Evolutionary conservation across 805 yeast species (phyloP), one percentile per base, ranked within the genome.

Genomic region (Lachancea quebecensis): DNA sequence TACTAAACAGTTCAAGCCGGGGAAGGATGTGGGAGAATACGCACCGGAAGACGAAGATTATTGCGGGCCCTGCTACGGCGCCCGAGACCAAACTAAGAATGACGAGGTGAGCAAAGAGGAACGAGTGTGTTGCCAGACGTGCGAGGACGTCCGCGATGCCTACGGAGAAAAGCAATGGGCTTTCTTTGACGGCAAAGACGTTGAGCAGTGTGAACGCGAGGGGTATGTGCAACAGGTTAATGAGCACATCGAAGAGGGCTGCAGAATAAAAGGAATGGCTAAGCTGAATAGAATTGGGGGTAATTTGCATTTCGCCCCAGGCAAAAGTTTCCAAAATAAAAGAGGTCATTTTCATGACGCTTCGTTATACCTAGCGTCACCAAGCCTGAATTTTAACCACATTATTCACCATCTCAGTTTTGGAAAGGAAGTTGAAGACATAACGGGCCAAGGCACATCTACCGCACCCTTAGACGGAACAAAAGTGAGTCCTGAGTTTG

Each of bases 271-370:
- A 50, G 99, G 99, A 28, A 71, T 75, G 17, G 82, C 95, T 6
- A 70, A 78, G 54, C 78, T 93, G 58, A 86, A 86, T 65, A 79
- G 95, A 67, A 84, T 93, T 37, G 81, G 84, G 17, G 99, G 99
- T 39, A 85, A 87, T 58, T 68, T 93, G 51, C 98, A 93, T 69
- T 89, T 93, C 73, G 96, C 97, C 1, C 98, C 99, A 3, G 99
- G 99, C 35, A 79, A 84, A 21, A 80, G 95, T 1, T 73, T 72
- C 56, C 76, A 81, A 34, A 64, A 67, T 46, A 48, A 45, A 8
- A 79, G 78, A 14, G 73, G 74, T 41, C 99, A 93, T 63, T 73
- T 78, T 48, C 99, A 93, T 68, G 99, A 93, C 60, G 65, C 85
- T 44, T 83, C 95, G 7, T 71, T 87, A 43, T 93, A 77, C 66